These are phyloP conservation scores for Trichopus zeylanicus DNA, from an alignment of 116 monocot species.

Conservation along the genomic window DNA sequence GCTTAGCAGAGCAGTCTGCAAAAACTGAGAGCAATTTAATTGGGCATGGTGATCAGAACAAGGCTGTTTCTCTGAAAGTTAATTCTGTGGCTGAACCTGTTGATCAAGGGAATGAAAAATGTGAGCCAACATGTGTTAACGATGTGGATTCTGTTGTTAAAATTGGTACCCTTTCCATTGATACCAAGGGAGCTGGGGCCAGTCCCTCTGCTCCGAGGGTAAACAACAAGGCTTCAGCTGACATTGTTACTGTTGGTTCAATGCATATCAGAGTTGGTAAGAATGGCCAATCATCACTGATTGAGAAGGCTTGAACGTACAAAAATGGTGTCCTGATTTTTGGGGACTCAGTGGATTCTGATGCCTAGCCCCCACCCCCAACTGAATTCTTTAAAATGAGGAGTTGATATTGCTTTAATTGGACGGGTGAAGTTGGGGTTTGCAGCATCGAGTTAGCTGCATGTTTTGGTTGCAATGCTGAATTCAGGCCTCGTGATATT, in stretches of 20 bases:
- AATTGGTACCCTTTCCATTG: conserved; percentile 12
- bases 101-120: not conserved
- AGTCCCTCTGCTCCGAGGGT: not conserved
- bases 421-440: no score
- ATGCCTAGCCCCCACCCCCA: no score
- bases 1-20: no score
- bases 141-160: not conserved
- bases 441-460: no score
- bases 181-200: not conserved
- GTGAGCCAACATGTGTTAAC: not conserved
- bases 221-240: not conserved
- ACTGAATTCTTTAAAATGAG: no score
- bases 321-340: no score
- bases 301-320: not conserved
- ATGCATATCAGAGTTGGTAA: conserved; percentile 25
- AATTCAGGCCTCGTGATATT: no score
- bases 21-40: not conserved
- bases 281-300: conserved; percentile 8
- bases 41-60: conserved; percentile 2
- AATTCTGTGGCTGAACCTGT: not conserved
- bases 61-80: not conserved
- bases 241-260: conserved; percentile 33
- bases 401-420: no score
- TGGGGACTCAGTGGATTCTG: no score
- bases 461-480: not conserved